These are phyloP conservation scores for Guadua angustifolia DNA, from an alignment of 176 grass and related monocot genomes.

Conservation along the genomic window DNA sequence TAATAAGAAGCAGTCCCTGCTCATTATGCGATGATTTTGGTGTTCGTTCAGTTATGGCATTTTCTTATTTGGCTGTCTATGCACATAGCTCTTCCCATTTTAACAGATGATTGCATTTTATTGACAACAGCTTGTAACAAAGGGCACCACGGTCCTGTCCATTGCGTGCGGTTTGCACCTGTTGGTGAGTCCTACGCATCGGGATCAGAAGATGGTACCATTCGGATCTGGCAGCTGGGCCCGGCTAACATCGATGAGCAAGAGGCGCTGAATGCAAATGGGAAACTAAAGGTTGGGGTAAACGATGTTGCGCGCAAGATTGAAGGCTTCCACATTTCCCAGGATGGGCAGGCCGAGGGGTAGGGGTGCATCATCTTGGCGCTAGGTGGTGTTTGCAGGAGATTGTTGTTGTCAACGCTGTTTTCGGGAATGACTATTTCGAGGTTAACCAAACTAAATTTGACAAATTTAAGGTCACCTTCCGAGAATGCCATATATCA, in stretches of 20 bases:
- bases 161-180: slow-evolving; percentile 74
- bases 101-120: not conserved
- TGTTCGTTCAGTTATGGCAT: not conserved
- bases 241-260: slow-evolving; percentile 52
- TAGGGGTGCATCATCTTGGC: slow-evolving; percentile 13
- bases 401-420: slow-evolving; percentile 15
- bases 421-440: too few species aligned
- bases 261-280: slow-evolving; percentile 38
- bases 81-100: not conserved
- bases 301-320: slow-evolving; percentile 61
- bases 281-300: slow-evolving; percentile 50
- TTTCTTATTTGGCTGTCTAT: not conserved
- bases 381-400: slow-evolving; percentile 24
- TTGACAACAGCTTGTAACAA: slow-evolving; percentile 74
- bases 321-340: slow-evolving; percentile 58
- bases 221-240: slow-evolving; percentile 72
- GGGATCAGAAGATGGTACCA: slow-evolving; percentile 85
- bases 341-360: slow-evolving; percentile 50
- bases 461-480: too few species aligned
- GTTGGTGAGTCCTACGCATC: slow-evolving; percentile 79
- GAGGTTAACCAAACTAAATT: too few species aligned
- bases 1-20: not conserved
- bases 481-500: too few species aligned
- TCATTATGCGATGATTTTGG: not conserved
- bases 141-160: slow-evolving; percentile 82